Evolutionary conservation across 371 early-diverging fungal genomes (phyloP), one percentile per base, ranked within the genome.

Genomic region (Apophysomyces variabilis): DNA sequence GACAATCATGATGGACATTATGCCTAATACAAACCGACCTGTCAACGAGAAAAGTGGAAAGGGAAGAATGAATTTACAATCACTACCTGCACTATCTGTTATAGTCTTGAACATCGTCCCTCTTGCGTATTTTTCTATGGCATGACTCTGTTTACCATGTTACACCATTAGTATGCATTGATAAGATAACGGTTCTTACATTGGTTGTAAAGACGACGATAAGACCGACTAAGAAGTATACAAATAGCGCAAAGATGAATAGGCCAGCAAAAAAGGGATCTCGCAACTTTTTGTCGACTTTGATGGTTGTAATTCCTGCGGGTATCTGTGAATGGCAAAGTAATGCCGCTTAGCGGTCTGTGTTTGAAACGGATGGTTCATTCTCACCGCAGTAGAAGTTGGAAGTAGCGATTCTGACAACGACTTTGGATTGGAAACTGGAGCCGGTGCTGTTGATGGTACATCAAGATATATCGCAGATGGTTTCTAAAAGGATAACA

Each of bases 401-500:
- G 83, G 85, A 57, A 85, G 60, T 38, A 79, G 39, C 7, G 79
- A 78, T 57, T 80, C 80, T 14, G 75, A 75, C 60, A 76, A 60
- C 7, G 76, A 61, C 41, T 68, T 70, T 18, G 72, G 45, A 18
- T 61, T 64, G 7, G 43, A 43, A 47, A 58, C 38, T 57, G 68
- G 66, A 3, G 79, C 62, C 6, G 74, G 58, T 16, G 76, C 63
- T 7, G 79, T 61, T 50, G 74, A 65, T 16, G 80, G 81, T 26
- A 74, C 72, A 66, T 83, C 84, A 38, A 86, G 73, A 64, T 87
- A 87, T 56, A 87, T 87, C 21, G 84, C 77, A 7, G 87, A 84
- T 1, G 87, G 87, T 69, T 79, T 79, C 87, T 86, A 67, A 45
- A 47, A 18, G 8, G n/a, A 61, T 61, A 60, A 45, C 43, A 9